Percentiles rank a stretch among this genome's conserved stretches.
phyloP scores from a whole-genome alignment of 306 rosid genomes.

The Cucumis cinereus region DNA sequence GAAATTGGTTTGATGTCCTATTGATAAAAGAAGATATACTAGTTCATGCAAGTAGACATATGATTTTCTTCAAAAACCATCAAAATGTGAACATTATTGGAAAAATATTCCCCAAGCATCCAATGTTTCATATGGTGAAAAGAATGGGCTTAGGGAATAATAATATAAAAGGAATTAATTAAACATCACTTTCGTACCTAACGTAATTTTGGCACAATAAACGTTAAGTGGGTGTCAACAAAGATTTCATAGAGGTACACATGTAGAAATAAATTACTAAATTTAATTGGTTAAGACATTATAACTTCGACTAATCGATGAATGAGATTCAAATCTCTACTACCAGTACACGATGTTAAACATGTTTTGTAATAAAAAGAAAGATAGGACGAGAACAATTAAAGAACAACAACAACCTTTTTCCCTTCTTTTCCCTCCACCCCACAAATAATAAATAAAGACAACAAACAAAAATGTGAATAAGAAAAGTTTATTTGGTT shows the following conservation, averaged over 20 bases:
- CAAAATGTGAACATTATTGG: neutral
- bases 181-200: neutral
- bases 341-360: too few relatives aligned
- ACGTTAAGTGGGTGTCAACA: neutral
- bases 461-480: neutral
- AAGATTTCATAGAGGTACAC: neutral
- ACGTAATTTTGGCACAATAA: neutral
- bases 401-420: too few relatives aligned
- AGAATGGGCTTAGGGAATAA: neutral
- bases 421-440: neutral
- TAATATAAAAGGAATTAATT: neutral
- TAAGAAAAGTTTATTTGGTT: neutral
- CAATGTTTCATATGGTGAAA: neutral
- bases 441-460: neutral
- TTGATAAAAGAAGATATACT: neutral
- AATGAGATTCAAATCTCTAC: too few relatives aligned
- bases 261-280: neutral
- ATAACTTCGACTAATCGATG: too few relatives aligned
- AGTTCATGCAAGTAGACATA: conserved; percentile 4
- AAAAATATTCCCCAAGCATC: neutral
- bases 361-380: too few relatives aligned
- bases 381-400: neutral
- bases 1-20: neutral
- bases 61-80: neutral
- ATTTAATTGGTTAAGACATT: too few relatives aligned